These are phyloP conservation scores for Seiridium cupressi DNA, from an alignment of 2,329 filamentous ascomycete genomes.

Conservation along the genomic window DNA sequence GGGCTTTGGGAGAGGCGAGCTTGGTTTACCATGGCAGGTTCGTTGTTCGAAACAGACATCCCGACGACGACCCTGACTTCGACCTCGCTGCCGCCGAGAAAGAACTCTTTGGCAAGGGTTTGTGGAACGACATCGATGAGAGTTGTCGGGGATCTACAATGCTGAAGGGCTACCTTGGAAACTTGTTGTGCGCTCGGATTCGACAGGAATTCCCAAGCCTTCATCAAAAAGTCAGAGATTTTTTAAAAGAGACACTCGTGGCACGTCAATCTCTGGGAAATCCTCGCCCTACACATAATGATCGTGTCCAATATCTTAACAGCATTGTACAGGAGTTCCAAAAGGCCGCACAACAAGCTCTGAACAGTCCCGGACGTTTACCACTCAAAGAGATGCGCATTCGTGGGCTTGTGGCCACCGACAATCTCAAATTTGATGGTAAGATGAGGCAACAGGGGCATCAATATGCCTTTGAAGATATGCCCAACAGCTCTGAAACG, in stretches of 20 bases:
- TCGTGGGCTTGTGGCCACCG: constrained; percentile 17
- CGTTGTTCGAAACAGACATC: constrained; percentile 31
- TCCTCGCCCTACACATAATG: constrained; percentile 17
- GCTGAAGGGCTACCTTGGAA: constrained; percentile 27
- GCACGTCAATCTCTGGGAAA: constrained; percentile 21
- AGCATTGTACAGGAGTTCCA: constrained; percentile 22
- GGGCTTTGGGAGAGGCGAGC: neutral
- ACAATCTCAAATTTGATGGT: neutral
- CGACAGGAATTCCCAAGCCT: constrained; percentile 21
- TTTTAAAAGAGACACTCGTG: constrained; percentile 14
- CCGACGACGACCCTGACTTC: constrained; percentile 20
- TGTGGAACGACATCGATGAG: constrained; percentile 24
- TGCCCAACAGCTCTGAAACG: neutral
- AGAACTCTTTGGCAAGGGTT: constrained; percentile 22
- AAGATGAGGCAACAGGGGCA: constrained; percentile 1
- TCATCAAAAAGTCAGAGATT: constrained; percentile 17
- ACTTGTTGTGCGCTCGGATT: constrained; percentile 23
- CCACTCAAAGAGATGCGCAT: constrained; percentile 18
- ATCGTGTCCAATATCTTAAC: constrained; percentile 24
- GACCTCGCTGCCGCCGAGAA: constrained; percentile 25
- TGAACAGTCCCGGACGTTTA: constrained; percentile 23
- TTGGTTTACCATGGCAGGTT: constrained; percentile 29
- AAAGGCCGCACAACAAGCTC: constrained; percentile 12
- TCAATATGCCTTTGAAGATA: neutral
- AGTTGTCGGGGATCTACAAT: constrained; percentile 25